phyloP scores from a whole-genome alignment of 1,284 basidiomycete genomes.

The Ustilago curta region DNA sequence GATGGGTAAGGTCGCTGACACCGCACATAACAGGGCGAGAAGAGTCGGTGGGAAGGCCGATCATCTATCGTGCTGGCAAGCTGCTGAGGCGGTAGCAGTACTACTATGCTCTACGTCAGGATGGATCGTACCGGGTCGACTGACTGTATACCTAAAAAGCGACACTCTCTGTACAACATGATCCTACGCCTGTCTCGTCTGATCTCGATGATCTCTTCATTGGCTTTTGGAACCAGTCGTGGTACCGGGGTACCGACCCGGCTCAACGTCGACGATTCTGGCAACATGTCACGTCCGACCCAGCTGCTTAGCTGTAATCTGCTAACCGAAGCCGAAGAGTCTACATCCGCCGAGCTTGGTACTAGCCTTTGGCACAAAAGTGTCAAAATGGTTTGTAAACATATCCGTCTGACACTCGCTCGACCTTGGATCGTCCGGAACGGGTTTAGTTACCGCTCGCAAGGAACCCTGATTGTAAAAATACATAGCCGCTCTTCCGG shows the following conservation, averaged over 20 bases:
- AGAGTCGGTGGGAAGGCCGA: constrained; percentile 17
- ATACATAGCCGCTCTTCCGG: no score
- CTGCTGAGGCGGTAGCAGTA: constrained; percentile 3
- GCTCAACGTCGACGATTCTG: neutral
- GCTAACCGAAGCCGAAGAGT: neutral
- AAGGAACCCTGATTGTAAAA: no score
- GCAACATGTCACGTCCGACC: neutral
- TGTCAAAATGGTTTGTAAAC: no score
- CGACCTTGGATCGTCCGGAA: no score
- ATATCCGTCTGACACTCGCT: no score
- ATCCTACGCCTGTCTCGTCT: neutral
- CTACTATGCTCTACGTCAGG: no score
- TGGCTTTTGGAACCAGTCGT: neutral
- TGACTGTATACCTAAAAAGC: neutral
- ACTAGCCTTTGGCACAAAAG: no score
- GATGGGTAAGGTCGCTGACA: constrained; percentile 27
- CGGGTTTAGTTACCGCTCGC: no score
- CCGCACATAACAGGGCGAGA: neutral
- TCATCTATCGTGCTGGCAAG: constrained; percentile 29
- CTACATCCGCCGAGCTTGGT: neutral
- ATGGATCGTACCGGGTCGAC: no score
- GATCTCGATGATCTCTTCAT: neutral
- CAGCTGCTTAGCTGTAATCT: neutral
- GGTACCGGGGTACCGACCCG: neutral
- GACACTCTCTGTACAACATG: neutral